Evolutionary conservation across 2,329 filamentous ascomycete genomes (phyloP).

Genomic region (Basipetospora chlamydospora): DNA sequence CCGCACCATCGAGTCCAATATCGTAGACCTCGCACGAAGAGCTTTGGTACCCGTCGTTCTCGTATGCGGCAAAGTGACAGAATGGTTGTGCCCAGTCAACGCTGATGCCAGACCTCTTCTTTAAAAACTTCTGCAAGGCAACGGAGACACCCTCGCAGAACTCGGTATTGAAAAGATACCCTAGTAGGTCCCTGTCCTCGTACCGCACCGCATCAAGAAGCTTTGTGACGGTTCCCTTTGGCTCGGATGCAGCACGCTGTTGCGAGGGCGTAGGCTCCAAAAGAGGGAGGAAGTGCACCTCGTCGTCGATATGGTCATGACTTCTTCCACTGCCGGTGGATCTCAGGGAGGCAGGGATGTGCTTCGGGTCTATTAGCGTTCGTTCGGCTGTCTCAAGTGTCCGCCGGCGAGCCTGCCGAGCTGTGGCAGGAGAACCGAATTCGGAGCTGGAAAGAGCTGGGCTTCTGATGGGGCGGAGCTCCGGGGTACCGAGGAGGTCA

Average conservation of each 20-base stretch:
- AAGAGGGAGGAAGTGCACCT: constrained; percentile 9
- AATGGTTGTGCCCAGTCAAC: constrained; percentile 18
- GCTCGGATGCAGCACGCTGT: background rate
- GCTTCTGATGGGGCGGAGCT: constrained; percentile 12
- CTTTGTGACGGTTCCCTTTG: background rate
- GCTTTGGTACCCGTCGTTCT: constrained; percentile 25
- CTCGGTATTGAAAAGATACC: constrained; percentile 23
- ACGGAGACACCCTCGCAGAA: constrained; percentile 24
- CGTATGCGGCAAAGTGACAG: constrained; percentile 19
- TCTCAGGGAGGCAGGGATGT: constrained; percentile 9
- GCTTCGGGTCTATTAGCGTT: constrained; percentile 2
- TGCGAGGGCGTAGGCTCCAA: constrained; percentile 6
- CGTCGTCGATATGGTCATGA: constrained; percentile 4
- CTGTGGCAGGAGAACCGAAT: background rate
- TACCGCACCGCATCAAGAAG: constrained; percentile 13
- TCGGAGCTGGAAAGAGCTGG: constrained; percentile 5
- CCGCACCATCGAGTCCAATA: constrained; percentile 29
- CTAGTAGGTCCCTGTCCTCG: constrained; percentile 26
- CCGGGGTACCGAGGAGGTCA: constrained; percentile 14
- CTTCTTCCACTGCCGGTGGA: constrained; percentile 4
- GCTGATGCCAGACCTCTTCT: constrained; percentile 16
- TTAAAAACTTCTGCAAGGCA: constrained; percentile 21
- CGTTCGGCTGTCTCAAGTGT: background rate
- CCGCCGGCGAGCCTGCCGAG: background rate
- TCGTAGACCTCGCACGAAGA: constrained; percentile 45